These are phyloP conservation scores for Aspergillus mulundensis DNA, from an alignment of 495 filamentous ascomycete species.

Conservation along the genomic window DNA sequence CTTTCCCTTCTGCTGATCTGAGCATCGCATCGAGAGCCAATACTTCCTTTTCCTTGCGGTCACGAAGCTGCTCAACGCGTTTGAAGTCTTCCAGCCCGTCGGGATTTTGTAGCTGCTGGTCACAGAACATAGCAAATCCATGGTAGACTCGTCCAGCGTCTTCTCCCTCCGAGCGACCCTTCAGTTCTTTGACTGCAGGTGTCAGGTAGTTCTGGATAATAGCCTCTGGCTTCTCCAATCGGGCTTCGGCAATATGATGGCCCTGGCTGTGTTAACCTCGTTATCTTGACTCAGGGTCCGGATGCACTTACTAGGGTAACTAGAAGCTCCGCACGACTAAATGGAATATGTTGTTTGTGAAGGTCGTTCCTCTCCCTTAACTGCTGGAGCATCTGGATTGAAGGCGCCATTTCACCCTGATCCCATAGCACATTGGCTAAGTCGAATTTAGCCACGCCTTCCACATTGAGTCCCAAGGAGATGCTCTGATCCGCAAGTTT, in stretches of 20 bases:
- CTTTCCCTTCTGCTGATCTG: conserved; percentile 45
- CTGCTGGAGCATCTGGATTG: conserved; percentile 80
- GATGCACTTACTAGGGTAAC: conserved; percentile 66
- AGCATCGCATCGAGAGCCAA: conserved; percentile 59
- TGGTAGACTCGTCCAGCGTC: conserved; percentile 87
- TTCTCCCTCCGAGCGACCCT: conserved; percentile 60
- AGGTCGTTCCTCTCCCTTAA: conserved; percentile 59
- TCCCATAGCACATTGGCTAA: conserved; percentile 90
- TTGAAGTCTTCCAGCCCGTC: conserved; percentile 81
- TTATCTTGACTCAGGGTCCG: neutral
- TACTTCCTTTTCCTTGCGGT: conserved; percentile 77
- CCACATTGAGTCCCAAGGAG: conserved; percentile 66
- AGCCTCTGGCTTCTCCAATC: conserved; percentile 85
- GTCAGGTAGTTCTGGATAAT: conserved; percentile 82
- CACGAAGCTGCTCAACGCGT: conserved; percentile 71
- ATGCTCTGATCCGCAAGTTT: conserved; percentile 65
- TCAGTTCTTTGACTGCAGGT: conserved; percentile 76
- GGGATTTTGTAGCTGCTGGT: conserved; percentile 81
- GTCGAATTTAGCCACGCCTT: conserved; percentile 70
- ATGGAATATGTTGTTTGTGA: conserved; percentile 65
- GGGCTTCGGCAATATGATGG: conserved; percentile 83
- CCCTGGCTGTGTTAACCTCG: conserved; percentile 45
- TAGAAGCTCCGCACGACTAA: conserved; percentile 75
- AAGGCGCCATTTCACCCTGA: conserved; percentile 85
- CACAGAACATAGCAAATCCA: conserved; percentile 92